A percentile compares a stretch with the other conserved stretches of the same genome.
These are phyloP conservation scores for Xerocomus minutiporus DNA, from an alignment of 1,284 basidiomycete genomes.

Conservation along the genomic window DNA sequence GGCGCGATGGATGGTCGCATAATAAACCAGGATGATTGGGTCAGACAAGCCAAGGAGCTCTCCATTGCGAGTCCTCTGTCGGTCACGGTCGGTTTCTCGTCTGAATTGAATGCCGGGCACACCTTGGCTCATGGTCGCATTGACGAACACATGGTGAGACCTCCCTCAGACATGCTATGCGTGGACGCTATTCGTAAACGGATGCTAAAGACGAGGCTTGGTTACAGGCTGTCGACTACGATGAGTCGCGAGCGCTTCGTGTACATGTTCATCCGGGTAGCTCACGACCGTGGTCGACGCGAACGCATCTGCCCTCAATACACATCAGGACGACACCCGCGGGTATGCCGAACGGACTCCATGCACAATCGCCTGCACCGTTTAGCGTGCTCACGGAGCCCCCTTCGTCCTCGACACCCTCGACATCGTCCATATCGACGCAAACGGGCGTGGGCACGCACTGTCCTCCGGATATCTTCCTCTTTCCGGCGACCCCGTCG, in stretches of 20 bases:
- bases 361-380: slow-evolving; percentile 20
- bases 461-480: slow-evolving; percentile 27
- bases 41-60: slow-evolving; percentile 55
- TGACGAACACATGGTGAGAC: slow-evolving; percentile 28
- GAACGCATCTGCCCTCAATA: slow-evolving; percentile 24
- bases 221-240: slow-evolving; percentile 24
- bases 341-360: neutral
- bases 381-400: slow-evolving; percentile 31
- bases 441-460: slow-evolving; percentile 1
- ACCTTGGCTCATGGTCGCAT: slow-evolving; percentile 15
- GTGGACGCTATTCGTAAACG: neutral
- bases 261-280: slow-evolving; percentile 10
- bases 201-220: slow-evolving; percentile 12
- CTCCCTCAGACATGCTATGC: neutral
- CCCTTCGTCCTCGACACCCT: slow-evolving; percentile 19
- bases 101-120: slow-evolving; percentile 3
- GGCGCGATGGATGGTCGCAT: slow-evolving; percentile 32
- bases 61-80: slow-evolving; percentile 52
- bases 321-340: slow-evolving; percentile 24
- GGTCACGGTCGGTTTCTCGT: slow-evolving; percentile 12
- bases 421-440: slow-evolving; percentile 13
- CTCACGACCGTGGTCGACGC: slow-evolving; percentile 16
- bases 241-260: slow-evolving; percentile 11
- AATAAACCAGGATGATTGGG: slow-evolving; percentile 60
- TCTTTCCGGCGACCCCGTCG: slow-evolving; percentile 27